Base-by-base conservation (phyloP, 352 stramenopile genomes). In the Aphanomyces astaci region DNA sequence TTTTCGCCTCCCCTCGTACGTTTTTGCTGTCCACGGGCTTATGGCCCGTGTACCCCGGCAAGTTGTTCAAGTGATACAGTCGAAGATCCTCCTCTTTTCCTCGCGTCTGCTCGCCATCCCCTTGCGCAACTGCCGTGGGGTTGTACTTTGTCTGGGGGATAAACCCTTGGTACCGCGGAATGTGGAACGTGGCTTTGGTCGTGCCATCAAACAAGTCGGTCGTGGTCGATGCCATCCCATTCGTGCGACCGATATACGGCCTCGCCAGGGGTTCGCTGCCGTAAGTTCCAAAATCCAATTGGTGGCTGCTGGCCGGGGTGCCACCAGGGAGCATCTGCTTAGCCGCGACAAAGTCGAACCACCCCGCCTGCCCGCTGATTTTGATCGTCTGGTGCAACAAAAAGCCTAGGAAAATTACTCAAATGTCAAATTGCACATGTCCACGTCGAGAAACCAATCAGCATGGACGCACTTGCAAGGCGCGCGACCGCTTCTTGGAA, bases 41-140 rank as follows among this genome's bases (percentile, higher is more conserved):
- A 75, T 92, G 82, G 1, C 87, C 85, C 9, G 84, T 87, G 73
- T 95, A 95, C 0, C 86, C 86, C 0, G 87, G 84, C 15, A 95
- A 70, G 55, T 95, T 93, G 63, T 93, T 82, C 65, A 70, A 86
- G 66, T 94, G 75, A 66, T 86, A 94, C 19, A 95, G 72, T n/a
- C 82, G 79, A 28, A 93, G 66, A 15, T 76, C 75, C 56, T 77
- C 75, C 13, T 73, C 73, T 22, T 78, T 75, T 0, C 72, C 73
- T 15, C 73, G 82, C 22, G 72, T 49, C 31, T 79, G 51, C 0
- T 72, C 71, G 15, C 81, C 79, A 53, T 89, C 80, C 0, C 76
- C 80, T 25, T 94, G 85, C 0, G 71, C 70, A 0, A 88, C 64
- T 0, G 81, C 87, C 39, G 83, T 66, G 9, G 79, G 77, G 33